Evolutionary conservation across 1,284 basidiomycete genomes (phyloP).

Genomic region (Marasmius sp.): DNA sequence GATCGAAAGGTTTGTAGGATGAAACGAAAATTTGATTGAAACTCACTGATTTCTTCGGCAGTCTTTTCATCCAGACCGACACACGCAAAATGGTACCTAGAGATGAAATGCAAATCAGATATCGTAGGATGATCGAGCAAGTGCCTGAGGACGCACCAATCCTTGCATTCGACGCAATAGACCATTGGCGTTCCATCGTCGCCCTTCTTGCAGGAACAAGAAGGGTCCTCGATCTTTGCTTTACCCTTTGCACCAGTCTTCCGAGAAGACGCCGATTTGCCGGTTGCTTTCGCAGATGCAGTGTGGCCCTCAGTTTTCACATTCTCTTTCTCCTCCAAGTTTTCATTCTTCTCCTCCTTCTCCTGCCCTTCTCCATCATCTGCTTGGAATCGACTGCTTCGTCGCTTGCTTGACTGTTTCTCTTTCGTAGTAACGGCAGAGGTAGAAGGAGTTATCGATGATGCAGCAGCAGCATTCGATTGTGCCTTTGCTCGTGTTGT

Average conservation of each 20-base stretch:
- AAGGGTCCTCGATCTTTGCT: conserved; percentile 25
- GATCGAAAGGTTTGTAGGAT: not conserved
- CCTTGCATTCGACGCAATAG: conserved; percentile 65
- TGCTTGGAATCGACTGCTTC: conserved; percentile 5
- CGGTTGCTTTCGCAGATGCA: not conserved
- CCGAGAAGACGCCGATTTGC: not conserved
- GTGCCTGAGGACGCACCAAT: conserved; percentile 57
- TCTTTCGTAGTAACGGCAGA: not conserved
- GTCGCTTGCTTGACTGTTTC: not conserved
- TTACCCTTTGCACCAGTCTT: conserved; percentile 14
- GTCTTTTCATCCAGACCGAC: conserved; percentile 56
- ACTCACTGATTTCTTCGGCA: conserved; percentile 77
- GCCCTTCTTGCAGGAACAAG: conserved; percentile 60
- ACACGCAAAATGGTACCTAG: conserved; percentile 78
- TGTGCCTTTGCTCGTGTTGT: conserved; percentile 26
- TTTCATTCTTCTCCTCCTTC: conserved; percentile 6
- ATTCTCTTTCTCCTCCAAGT: conserved; percentile 13
- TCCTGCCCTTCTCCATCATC: not conserved
- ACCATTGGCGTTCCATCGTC: conserved; percentile 86
- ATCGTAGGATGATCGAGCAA: not conserved
- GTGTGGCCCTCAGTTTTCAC: conserved; percentile 15
- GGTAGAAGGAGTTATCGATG: conserved; percentile 6
- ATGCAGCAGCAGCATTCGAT: conserved; percentile 7
- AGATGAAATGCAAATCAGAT: conserved; percentile 3
- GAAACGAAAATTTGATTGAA: conserved; percentile 7